These are phyloP conservation scores for Trichoderma sp. DNA, from an alignment of 2,329 filamentous ascomycete species.

Conservation along the genomic window DNA sequence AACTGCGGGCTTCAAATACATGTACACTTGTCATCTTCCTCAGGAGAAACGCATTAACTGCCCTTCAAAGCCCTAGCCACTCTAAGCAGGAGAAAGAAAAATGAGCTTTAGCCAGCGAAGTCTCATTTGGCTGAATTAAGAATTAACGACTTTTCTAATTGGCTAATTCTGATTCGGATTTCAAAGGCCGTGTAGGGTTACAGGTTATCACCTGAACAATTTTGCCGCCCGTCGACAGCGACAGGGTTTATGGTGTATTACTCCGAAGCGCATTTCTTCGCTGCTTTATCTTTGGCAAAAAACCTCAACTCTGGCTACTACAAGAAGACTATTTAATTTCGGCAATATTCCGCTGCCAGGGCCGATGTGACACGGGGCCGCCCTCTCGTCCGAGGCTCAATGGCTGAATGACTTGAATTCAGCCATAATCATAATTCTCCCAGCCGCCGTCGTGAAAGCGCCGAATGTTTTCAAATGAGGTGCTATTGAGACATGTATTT, in stretches of 20 bases:
- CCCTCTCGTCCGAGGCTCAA: background rate
- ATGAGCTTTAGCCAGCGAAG: background rate
- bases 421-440: slow-evolving; percentile 3
- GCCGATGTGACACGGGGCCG: background rate
- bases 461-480: background rate
- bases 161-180: background rate
- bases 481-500: background rate
- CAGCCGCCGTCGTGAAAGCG: background rate
- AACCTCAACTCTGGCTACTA: background rate
- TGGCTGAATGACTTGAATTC: slow-evolving; percentile 4
- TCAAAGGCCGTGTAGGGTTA: background rate
- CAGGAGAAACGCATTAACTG: background rate
- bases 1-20: too few relatives aligned
- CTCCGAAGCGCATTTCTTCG: background rate
- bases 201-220: background rate
- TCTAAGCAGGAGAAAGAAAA: background rate
- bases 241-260: background rate
- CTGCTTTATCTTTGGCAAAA: background rate
- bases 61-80: background rate
- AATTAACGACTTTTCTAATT: background rate
- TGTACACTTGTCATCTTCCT: too few relatives aligned
- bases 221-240: background rate
- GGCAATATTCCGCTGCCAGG: background rate
- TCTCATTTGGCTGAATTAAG: slow-evolving; percentile 8
- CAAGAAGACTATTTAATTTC: background rate